A percentile compares a stretch with the other conserved stretches of the same genome.
Evolutionary conservation across 2,329 filamentous ascomycete species (phyloP).

Genomic region (Aureobasidium musti): DNA sequence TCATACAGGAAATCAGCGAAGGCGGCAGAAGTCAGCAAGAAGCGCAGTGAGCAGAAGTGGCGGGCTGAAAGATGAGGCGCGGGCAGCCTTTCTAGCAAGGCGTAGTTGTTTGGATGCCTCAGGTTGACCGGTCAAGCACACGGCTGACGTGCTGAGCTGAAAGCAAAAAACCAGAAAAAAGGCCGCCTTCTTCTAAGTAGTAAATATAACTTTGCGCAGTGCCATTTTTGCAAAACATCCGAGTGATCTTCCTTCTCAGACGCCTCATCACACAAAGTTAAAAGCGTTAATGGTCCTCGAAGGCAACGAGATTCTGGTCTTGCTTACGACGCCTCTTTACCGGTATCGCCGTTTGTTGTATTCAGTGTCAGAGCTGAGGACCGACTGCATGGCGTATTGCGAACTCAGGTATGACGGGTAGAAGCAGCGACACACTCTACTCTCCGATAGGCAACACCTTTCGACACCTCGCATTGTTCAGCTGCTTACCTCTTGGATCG

Average conservation of each 20-base stretch:
- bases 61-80: slow-evolving; percentile 2
- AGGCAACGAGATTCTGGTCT: neutral
- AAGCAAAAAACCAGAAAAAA: neutral
- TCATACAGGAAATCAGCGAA: neutral
- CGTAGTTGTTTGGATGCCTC: slow-evolving; percentile 17
- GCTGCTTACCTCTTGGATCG: slow-evolving; percentile 45
- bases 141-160: neutral
- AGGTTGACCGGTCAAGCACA: slow-evolving; percentile 25
- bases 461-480: slow-evolving; percentile 45
- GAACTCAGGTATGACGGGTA: neutral
- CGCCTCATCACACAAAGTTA: neutral
- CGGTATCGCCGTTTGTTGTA: neutral
- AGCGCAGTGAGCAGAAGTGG: neutral
- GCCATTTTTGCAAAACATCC: neutral
- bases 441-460: slow-evolving; percentile 30
- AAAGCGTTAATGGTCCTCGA: slow-evolving; percentile 11
- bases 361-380: neutral
- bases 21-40: neutral
- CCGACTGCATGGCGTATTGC: neutral
- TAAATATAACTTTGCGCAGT: slow-evolving; percentile 14
- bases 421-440: neutral
- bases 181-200: neutral
- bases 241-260: neutral
- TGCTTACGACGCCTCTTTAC: slow-evolving; percentile 11
- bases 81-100: slow-evolving; percentile 7